These are phyloP conservation scores for Penicillium nordicum DNA, from an alignment of 2,329 filamentous ascomycete species.

Conservation along the genomic window DNA sequence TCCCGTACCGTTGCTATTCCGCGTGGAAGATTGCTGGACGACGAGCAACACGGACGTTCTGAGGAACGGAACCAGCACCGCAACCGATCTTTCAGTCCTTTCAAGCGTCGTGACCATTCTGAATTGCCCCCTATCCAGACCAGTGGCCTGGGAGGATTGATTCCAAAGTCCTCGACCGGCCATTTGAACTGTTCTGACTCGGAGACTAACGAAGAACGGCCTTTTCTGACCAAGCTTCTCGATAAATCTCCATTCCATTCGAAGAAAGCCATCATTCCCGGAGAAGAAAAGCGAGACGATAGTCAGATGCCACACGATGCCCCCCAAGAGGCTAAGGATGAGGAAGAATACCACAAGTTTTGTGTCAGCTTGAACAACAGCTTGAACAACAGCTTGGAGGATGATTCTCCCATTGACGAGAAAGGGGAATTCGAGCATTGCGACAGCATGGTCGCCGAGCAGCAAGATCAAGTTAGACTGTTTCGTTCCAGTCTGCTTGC, in stretches of 20 bases:
- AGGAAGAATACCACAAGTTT: not conserved
- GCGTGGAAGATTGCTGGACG: not conserved
- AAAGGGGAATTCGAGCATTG: not conserved
- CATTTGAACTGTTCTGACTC: not conserved
- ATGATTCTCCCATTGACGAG: not conserved
- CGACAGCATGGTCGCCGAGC: not conserved
- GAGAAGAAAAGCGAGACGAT: not conserved
- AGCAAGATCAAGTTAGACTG: not conserved
- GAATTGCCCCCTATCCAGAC: not conserved
- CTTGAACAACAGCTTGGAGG: not conserved
- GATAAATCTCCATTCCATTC: not conserved
- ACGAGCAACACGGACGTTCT: not conserved
- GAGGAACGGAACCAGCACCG: not conserved
- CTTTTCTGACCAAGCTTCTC: not conserved
- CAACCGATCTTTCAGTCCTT: not conserved
- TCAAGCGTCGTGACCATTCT: not conserved
- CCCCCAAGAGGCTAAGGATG: not conserved
- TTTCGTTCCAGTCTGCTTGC: slow-evolving; percentile 1
- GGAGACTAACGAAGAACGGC: not conserved
- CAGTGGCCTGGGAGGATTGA: not conserved
- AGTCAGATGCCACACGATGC: not conserved
- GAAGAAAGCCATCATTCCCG: not conserved
- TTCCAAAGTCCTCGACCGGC: not conserved
- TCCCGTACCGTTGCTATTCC: not conserved
- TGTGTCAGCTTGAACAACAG: not conserved